These are phyloP conservation scores for Yamadazyma aaseri DNA, from an alignment of 1,139 yeast genomes.

Conservation along the genomic window DNA sequence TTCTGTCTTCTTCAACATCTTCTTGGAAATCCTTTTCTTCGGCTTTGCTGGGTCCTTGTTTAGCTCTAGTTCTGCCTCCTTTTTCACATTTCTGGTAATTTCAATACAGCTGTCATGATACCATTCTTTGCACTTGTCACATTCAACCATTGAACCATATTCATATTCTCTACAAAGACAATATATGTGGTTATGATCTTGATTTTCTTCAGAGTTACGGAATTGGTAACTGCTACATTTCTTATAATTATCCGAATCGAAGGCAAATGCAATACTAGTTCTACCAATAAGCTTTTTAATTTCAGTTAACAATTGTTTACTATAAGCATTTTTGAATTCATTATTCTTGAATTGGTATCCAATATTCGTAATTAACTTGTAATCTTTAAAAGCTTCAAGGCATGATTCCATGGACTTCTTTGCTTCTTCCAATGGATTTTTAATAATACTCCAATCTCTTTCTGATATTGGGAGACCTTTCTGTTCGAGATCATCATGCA, in stretches of 20 bases:
- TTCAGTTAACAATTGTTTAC: constrained; percentile 7
- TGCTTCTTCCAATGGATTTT: constrained; percentile 14
- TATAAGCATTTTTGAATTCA: constrained; percentile 8
- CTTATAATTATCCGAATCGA: constrained; percentile 37
- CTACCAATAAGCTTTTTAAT: constrained; percentile 22
- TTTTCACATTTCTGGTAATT: not conserved
- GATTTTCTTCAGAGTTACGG: not conserved
- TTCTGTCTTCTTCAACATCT: constrained; percentile 3
- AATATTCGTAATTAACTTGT: constrained; percentile 26
- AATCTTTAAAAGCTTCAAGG: constrained; percentile 28
- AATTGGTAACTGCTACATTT: constrained; percentile 7
- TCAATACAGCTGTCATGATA: constrained; percentile 67
- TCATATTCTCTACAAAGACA: constrained; percentile 74
- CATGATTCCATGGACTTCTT: constrained; percentile 42
- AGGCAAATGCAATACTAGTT: constrained; percentile 35
- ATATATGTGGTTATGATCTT: constrained; percentile 31
- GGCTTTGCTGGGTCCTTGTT: constrained; percentile 26
- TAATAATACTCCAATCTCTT: constrained; percentile 14
- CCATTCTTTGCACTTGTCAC: constrained; percentile 81
- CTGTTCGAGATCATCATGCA: constrained; percentile 23
- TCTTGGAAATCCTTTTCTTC: constrained; percentile 1
- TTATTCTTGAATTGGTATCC: constrained; percentile 21
- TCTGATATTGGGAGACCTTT: constrained; percentile 27
- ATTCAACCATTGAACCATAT: constrained; percentile 73
- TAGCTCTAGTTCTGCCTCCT: constrained; percentile 10